A percentile compares a stretch with the other conserved stretches of the same genome.
Conservation (phyloP, 2,329 filamentous ascomycete genomes). For the Colletotrichum sp. region DNA sequence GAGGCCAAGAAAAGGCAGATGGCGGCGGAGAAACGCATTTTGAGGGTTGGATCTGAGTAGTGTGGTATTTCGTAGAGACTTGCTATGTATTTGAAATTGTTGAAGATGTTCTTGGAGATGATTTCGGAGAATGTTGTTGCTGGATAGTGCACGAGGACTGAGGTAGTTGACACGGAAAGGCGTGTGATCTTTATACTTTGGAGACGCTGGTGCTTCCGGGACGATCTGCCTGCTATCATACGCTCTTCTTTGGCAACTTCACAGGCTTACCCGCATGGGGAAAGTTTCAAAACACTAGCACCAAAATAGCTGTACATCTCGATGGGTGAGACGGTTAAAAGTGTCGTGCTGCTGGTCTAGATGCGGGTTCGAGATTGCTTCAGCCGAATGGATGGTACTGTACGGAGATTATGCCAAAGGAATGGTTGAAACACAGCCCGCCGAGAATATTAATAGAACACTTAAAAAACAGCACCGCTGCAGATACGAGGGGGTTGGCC, state of each 20-base stretch:
- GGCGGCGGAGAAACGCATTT: neutral
- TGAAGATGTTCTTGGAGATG: neutral
- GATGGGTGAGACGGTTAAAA: neutral
- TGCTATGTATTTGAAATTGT: neutral
- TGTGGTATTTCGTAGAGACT: neutral
- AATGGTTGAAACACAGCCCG: neutral
- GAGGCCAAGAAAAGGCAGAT: neutral
- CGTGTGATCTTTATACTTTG: neutral
- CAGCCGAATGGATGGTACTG: neutral
- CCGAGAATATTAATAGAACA: neutral
- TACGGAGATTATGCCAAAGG: neutral
- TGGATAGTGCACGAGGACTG: neutral
- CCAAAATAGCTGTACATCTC: fast-evolving
- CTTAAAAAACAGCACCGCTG: neutral
- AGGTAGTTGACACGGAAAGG: neutral
- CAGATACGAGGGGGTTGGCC: neutral
- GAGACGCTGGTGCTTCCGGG: neutral
- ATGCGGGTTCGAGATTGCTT: neutral
- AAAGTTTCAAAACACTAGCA: neutral
- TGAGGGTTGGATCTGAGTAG: neutral
- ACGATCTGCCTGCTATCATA: neutral
- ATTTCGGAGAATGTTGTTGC: neutral
- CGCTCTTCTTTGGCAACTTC: neutral
- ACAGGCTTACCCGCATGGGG: neutral
- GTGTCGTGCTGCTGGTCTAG: neutral